Percentiles rank a stretch among this genome's conserved stretches.
These are phyloP conservation scores for Trametes punicea DNA, from an alignment of 768 basidiomycete genomes.

Conservation along the genomic window DNA sequence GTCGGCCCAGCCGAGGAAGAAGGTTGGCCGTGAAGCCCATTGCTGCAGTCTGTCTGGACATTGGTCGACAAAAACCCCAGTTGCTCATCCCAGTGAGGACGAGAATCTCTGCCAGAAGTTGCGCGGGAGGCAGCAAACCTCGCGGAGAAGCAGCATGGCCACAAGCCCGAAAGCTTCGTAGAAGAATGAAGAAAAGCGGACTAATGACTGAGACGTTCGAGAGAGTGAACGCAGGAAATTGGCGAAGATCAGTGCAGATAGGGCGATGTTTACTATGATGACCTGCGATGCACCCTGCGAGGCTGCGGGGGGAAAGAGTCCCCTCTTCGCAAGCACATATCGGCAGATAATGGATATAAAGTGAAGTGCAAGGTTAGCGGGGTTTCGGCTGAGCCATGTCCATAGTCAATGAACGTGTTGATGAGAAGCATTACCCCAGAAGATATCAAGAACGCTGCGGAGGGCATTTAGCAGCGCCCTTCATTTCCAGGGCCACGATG, in stretches of 20 bases:
- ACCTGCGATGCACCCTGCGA: slow-evolving; percentile 39
- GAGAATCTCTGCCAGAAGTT: slow-evolving; percentile 47
- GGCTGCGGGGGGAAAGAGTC: slow-evolving; percentile 36
- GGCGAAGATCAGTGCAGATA: slow-evolving; percentile 45
- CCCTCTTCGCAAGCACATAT: slow-evolving; percentile 34
- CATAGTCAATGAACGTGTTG: slow-evolving; percentile 19
- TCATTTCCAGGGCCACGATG: too few relatives aligned
- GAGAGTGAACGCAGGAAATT: slow-evolving; percentile 44
- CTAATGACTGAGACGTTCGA: slow-evolving; percentile 44
- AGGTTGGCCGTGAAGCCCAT: too few relatives aligned
- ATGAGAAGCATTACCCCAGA: slow-evolving; percentile 30
- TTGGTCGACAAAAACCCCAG: too few relatives aligned
- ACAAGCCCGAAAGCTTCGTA: slow-evolving; percentile 35
- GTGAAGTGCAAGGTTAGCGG: not conserved
- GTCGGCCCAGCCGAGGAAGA: too few relatives aligned
- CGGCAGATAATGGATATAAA: slow-evolving; percentile 36
- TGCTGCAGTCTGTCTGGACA: too few relatives aligned
- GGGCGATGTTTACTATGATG: slow-evolving; percentile 40
- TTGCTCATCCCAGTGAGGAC: slow-evolving; percentile 40
- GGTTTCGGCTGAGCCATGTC: not conserved
- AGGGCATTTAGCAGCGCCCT: too few relatives aligned
- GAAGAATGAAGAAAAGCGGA: slow-evolving; percentile 40
- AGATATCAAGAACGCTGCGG: slow-evolving; percentile 29
- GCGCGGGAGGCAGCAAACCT: slow-evolving; percentile 44
- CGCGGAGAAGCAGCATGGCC: slow-evolving; percentile 37